A percentile compares a stretch with the other conserved stretches of the same genome.
Evolutionary conservation across 768 basidiomycete species (phyloP).

Genomic region (Clitopilus passeckerianus): DNA sequence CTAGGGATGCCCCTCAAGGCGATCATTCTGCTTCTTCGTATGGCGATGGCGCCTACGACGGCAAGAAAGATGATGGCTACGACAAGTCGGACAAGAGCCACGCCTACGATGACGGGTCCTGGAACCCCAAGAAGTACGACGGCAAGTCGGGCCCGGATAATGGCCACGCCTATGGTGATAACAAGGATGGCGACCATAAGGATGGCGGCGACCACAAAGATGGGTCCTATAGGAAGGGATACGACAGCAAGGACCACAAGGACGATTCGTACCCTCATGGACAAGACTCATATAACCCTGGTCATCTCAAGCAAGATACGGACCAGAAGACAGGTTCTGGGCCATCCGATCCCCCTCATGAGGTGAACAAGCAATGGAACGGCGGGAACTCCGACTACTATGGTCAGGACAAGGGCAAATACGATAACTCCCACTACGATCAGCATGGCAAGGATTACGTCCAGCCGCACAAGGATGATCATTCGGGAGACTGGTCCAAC

Average conservation of each 20-base stretch:
- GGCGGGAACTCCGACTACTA: background rate
- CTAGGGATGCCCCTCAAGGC: background rate
- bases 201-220: background rate
- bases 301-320: background rate
- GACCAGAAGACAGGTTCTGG: background rate
- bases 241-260: background rate
- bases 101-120: background rate
- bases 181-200: background rate
- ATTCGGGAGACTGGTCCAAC: background rate
- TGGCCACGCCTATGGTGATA: background rate
- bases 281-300: background rate
- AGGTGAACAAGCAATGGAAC: background rate
- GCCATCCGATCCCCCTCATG: background rate
- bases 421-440: background rate
- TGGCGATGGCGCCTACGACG: background rate
- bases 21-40: background rate
- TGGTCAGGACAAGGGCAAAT: background rate
- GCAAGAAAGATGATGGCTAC: too few species aligned
- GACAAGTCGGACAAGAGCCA: background rate
- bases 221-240: background rate
- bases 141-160: background rate
- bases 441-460: background rate
- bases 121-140: background rate
- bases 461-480: background rate
- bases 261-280: background rate